Evolutionary conservation across 116 monocot species (phyloP), one percentile per base, ranked within the genome.

Genomic region (Posidonia oceanica): DNA sequence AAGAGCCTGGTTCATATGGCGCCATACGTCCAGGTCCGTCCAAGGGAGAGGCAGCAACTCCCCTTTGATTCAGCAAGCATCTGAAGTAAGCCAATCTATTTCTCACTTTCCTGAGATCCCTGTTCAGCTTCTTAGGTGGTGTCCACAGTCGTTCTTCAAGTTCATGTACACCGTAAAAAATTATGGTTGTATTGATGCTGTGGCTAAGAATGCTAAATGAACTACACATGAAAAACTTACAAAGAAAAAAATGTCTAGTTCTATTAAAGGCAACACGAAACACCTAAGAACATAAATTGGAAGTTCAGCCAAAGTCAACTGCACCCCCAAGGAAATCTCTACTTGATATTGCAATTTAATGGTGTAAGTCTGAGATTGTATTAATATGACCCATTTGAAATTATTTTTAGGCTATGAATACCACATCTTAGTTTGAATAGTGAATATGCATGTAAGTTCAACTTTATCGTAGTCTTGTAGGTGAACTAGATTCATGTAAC

Each of bases 21-120:
- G 72, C 72, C 3, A 20, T 62, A 62, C 83, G 74, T 13, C 83
- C 83, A 41, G 48, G 39, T 29, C 69, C 78, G 6, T 67, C 13
- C 60, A 83, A 22, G 1, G 78, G 78, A 7, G 74, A 78, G 23
- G 83, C 83, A 22, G 83, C 83, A 58, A 83, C 75, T 57, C 83
- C 83, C 42, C 83, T 83, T 51, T 69, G 71, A 65, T 75, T 75
- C 44, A 83, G 69, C 56, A 78, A 52, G 62, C 83, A 83, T 56
- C 75, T 58, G 68, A 83, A 83, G 58, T 60, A 57, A 39, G 72
- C 72, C 62, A 83, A 59, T 51, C 83, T 75, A 44, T 21, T 48
- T 23, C 72, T 59, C 11, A 71, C 83, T 8, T 63, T 36, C 54
- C 59, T 74, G 37, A 75, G 71, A 39, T 75, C 59, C 20, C 71